Conservation (phyloP, 257 asterid genomes). For the Leptodermis oblonga region DNA sequence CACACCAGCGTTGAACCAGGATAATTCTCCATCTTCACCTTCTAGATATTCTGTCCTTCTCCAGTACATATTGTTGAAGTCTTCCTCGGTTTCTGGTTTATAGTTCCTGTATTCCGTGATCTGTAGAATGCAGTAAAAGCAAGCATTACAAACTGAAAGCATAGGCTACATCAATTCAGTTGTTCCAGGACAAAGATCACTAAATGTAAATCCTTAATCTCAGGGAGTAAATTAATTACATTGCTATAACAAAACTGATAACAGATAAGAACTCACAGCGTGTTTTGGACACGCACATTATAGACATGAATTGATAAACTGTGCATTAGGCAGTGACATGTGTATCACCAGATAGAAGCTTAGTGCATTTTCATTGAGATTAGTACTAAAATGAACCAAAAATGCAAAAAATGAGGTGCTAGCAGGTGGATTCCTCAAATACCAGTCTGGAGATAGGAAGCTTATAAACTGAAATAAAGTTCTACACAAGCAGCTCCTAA, state of each 20-base stretch:
- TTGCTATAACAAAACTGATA: background rate
- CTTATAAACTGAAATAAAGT: background rate
- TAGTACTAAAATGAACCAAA: background rate
- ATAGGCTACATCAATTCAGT: background rate
- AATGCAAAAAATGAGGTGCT: background rate
- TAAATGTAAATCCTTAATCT: background rate
- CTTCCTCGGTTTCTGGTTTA: conserved; percentile 42
- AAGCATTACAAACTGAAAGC: background rate
- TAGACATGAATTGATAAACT: background rate
- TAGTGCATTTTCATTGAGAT: background rate
- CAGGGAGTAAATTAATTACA: background rate
- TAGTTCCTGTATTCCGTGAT: conserved; percentile 24
- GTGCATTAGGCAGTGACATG: too few relatives aligned
- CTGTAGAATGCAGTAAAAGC: conserved; percentile 22
- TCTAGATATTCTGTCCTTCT: conserved; percentile 31
- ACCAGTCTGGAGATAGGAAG: too few relatives aligned
- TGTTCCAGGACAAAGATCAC: background rate
- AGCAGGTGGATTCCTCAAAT: too few relatives aligned
- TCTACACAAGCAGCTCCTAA: background rate
- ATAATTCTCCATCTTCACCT: conserved; percentile 63
- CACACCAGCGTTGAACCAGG: conserved; percentile 83
- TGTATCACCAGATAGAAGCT: background rate
- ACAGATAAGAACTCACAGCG: background rate
- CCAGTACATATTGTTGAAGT: conserved; percentile 33
- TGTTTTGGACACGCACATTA: background rate